phyloP scores from a whole-genome alignment of 768 basidiomycete genomes.

The Lepiota brunneoincarnata region DNA sequence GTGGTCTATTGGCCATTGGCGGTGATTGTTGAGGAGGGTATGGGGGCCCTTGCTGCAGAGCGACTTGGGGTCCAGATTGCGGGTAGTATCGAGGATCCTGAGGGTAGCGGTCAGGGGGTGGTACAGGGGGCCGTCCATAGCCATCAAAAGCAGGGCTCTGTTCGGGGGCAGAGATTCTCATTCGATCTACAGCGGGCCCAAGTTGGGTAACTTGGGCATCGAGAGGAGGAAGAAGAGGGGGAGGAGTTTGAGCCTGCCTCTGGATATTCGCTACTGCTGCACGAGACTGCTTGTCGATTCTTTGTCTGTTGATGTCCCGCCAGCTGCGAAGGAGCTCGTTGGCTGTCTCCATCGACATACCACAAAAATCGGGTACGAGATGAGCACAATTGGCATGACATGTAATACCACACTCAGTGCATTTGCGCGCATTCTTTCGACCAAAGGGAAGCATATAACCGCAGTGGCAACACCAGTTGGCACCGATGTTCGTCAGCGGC shows the following conservation, averaged over 20 bases:
- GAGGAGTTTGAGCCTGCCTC: slow-evolving; percentile 8
- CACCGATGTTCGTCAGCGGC: slow-evolving; percentile 92
- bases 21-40: slow-evolving; percentile 24
- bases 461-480: slow-evolving; percentile 99
- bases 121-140: slow-evolving; percentile 33
- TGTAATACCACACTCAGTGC: slow-evolving; percentile 94
- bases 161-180: slow-evolving; percentile 44
- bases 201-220: background rate
- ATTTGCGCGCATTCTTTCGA: slow-evolving; percentile 94
- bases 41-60: slow-evolving; percentile 26
- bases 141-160: slow-evolving; percentile 29
- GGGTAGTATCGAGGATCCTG: slow-evolving; percentile 39
- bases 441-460: slow-evolving; percentile 97
- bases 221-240: background rate
- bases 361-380: slow-evolving; percentile 98
- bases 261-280: background rate
- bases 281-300: slow-evolving; percentile 11
- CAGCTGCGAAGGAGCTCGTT: slow-evolving; percentile 89
- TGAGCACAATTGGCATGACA: slow-evolving; percentile 98
- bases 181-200: slow-evolving; percentile 35
- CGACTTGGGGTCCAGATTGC: slow-evolving; percentile 17
- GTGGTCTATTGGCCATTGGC: slow-evolving; percentile 32
- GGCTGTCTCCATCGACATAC: slow-evolving; percentile 99
- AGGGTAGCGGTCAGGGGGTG: slow-evolving; percentile 36
- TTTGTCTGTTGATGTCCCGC: slow-evolving; percentile 83